Evolutionary conservation across 805 yeast genomes (phyloP).

Genomic region (Starmerella floricola): DNA sequence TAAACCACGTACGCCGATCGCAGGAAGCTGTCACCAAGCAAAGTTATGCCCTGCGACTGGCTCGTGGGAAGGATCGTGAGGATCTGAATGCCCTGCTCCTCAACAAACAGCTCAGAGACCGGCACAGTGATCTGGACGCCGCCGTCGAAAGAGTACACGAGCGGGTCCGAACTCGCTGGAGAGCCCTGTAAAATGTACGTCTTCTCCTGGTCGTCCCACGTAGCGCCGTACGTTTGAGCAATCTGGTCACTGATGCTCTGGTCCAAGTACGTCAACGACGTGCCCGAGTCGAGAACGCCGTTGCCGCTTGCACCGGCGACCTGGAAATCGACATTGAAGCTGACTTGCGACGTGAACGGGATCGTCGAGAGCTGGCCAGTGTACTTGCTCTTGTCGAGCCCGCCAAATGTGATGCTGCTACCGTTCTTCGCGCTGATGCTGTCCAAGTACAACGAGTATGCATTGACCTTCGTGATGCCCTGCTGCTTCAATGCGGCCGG

Average conservation of each 20-base stretch:
- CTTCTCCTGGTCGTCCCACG: conserved; percentile 4
- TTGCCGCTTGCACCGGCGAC: conserved; percentile 7
- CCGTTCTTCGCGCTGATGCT: conserved; percentile 21
- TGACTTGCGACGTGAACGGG: conserved; percentile 7
- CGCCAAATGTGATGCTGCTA: conserved; percentile 41
- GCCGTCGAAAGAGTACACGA: conserved; percentile 18
- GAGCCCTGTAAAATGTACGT: conserved; percentile 5
- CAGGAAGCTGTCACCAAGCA: conserved; percentile 51
- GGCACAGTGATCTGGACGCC: conserved; percentile 22
- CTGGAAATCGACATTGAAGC: conserved; percentile 15
- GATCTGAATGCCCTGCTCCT: conserved; percentile 1
- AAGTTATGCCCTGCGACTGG: conserved; percentile 21
- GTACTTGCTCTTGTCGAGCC: conserved; percentile 52
- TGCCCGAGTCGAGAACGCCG: conserved; percentile 40
- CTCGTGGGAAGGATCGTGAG: conserved; percentile 15
- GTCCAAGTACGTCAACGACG: conserved; percentile 40
- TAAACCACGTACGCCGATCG: conserved; percentile 53
- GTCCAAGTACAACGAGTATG: conserved; percentile 39
- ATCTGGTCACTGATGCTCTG: conserved; percentile 2
- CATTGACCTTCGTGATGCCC: conserved; percentile 33
- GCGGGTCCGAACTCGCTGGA: conserved; percentile 6
- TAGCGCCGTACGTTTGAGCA: conserved; percentile 13
- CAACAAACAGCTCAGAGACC: conserved; percentile 23
- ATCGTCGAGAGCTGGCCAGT: conserved; percentile 33
- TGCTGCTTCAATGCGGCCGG: conserved; percentile 29